Evolutionary conservation across 169 alveolate species (phyloP).

Genomic region (Cryptosporidium baileyi): DNA sequence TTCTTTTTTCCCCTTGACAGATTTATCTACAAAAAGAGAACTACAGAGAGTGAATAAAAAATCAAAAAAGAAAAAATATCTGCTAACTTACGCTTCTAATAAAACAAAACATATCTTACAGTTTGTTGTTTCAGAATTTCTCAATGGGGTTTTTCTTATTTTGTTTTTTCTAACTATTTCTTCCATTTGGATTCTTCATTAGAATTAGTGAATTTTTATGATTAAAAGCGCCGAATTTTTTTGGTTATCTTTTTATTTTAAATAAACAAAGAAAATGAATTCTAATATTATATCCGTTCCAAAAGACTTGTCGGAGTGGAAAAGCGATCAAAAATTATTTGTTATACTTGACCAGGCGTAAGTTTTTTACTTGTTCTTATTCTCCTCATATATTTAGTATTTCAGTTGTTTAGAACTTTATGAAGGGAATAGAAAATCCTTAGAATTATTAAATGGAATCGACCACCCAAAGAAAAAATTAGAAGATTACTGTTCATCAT

Average conservation of each 20-base stretch:
- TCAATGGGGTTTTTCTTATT: constrained; percentile 15
- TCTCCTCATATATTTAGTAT: neutral
- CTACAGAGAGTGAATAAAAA: neutral
- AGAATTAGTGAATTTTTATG: neutral
- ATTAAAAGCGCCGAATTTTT: constrained; percentile 28
- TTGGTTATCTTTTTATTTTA: neutral
- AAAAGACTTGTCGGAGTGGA: constrained; percentile 41
- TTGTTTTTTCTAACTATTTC: constrained; percentile 6
- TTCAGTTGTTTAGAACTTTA: constrained; percentile 27
- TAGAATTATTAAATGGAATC: constrained; percentile 65
- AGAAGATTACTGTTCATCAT: constrained; percentile 29
- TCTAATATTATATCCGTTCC: constrained; percentile 48
- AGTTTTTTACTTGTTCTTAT: neutral
- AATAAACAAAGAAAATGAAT: constrained; percentile 9
- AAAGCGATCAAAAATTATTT: neutral
- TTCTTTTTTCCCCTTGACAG: constrained; percentile 18
- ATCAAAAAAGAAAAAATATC: neutral
- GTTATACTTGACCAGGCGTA: constrained; percentile 60
- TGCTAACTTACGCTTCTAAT: constrained; percentile 34
- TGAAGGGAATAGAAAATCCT: constrained; percentile 33
- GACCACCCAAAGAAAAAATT: constrained; percentile 62
- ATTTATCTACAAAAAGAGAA: constrained; percentile 36
- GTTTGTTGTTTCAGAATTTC: neutral
- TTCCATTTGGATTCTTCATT: neutral
- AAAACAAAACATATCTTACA: neutral